Base-by-base conservation (phyloP, 352 stramenopile genomes). In the Phytopythium chamaehyphon region DNA sequence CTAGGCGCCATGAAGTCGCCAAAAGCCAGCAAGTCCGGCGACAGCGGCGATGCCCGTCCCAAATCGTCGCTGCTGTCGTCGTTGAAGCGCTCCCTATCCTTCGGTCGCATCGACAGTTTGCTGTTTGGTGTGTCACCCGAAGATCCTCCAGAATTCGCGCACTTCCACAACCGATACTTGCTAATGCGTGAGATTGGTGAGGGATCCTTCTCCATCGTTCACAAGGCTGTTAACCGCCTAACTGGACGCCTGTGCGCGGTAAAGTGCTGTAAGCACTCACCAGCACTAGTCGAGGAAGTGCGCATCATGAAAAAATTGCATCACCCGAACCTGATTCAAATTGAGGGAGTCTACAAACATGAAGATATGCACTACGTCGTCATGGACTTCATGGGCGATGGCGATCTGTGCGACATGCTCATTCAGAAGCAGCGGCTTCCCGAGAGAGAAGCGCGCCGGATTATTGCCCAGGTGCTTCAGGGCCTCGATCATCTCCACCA, bases 151-250 rank as follows among this genome's bases (percentile, higher is more conserved):
- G 70, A 78, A 57, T 84, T 77, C 51, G 55, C 58, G n/a, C 69
- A 54, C 15, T 93, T 90, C 64, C 62, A 63, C 6, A 42, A 54
- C 36, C 86, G 78, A 55, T 92, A 87, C 38, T 49, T 86, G 55
- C 49, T 93, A 8, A 78, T 93, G 66, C 84, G 81, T 38, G 82
- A 90, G 52, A 90, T 93, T 28, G 82, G 82, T 18, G 79, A 93
- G 80, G 79, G 82, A 3, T 90, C 79, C 0, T 93, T 93, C 40
- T 90, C 82, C 35, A 87, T 93, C 38, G 82, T 93, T 26, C 82
- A 90, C 59, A 77, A 80, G 18, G 79, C 73, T 2, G 80, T 88
- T 31, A 88, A 88, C 57, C 73, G 73, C 6, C 52, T 84, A 21
- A 90, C 74, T 0, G 76, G 72, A 0, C 67, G 73, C 1, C 45